A percentile compares a stretch with the other conserved stretches of the same genome.
phyloP scores from a whole-genome alignment of 495 filamentous ascomycete species.

The Xylaria intraflava region DNA sequence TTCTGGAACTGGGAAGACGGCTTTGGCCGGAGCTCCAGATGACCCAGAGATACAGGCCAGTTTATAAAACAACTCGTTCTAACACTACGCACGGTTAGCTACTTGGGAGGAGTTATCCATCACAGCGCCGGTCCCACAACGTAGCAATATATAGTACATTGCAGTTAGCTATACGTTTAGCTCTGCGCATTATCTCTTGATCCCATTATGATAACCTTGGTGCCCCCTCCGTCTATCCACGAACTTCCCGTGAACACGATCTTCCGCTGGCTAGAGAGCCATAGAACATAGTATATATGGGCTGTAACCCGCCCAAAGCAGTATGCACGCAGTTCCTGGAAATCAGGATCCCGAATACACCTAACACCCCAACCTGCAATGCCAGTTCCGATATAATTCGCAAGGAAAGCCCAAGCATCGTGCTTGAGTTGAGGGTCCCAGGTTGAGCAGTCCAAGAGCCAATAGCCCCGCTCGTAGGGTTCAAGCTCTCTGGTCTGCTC shows the following conservation, averaged over 20 bases:
- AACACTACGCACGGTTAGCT: no score
- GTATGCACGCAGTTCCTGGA: constrained; percentile 47
- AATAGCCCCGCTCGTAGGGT: constrained; percentile 61
- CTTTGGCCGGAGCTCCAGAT: constrained; percentile 11
- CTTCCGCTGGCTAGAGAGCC: constrained; percentile 53
- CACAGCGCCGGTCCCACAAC: background rate
- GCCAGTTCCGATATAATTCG: constrained; percentile 50
- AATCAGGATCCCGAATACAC: constrained; percentile 27
- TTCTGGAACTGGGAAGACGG: constrained; percentile 12
- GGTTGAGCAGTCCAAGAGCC: constrained; percentile 48
- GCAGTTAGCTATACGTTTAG: background rate
- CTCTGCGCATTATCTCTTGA: constrained; percentile 5
- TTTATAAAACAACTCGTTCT: no score
- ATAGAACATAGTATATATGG: constrained; percentile 60
- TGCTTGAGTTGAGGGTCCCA: constrained; percentile 35
- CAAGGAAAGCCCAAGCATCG: constrained; percentile 57
- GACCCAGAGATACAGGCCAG: no score
- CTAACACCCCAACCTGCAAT: constrained; percentile 64
- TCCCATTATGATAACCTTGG: constrained; percentile 40
- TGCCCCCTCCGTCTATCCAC: constrained; percentile 55
- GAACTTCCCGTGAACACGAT: constrained; percentile 45
- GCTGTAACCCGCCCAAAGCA: constrained; percentile 59
- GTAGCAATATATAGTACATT: background rate
- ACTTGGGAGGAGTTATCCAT: background rate
- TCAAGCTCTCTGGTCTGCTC: constrained; percentile 44